Conservation (phyloP, 169 alveolate genomes). For the Perkinsus marinus region DNA sequence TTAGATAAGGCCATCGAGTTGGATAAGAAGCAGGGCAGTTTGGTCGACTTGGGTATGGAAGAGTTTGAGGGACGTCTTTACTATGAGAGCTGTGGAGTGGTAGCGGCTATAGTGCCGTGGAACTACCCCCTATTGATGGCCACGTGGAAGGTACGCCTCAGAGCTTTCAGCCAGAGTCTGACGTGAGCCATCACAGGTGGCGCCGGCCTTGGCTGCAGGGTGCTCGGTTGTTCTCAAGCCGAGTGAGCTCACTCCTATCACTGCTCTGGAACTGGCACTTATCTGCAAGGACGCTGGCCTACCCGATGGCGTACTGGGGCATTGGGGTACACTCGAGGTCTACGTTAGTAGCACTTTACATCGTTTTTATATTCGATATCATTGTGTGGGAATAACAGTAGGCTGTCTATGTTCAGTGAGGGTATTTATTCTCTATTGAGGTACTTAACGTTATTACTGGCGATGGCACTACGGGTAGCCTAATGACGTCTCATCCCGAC, state of each 20-base stretch:
- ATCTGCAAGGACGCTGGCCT: slow-evolving; percentile 43
- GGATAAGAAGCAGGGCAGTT: not conserved
- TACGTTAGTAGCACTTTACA: no score
- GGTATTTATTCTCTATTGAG: not conserved
- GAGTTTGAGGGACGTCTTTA: not conserved
- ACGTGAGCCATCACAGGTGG: slow-evolving; percentile 3
- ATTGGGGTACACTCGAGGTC: no score
- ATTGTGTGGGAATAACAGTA: no score
- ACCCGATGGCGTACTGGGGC: slow-evolving; percentile 60
- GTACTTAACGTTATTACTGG: not conserved
- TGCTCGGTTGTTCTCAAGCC: slow-evolving; percentile 51
- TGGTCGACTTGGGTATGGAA: not conserved
- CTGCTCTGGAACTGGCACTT: slow-evolving; percentile 41
- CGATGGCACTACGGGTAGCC: not conserved
- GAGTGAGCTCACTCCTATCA: slow-evolving; percentile 55
- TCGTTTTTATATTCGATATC: no score
- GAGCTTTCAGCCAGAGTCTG: not conserved
- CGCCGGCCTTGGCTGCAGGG: slow-evolving; percentile 64
- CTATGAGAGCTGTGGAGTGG: slow-evolving; percentile 56
- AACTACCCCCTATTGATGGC: slow-evolving; percentile 54
- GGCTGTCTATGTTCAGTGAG: not conserved
- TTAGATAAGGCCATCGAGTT: slow-evolving; percentile 21
- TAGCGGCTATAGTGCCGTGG: slow-evolving; percentile 62
- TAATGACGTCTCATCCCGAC: slow-evolving; percentile 14
- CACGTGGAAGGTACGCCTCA: slow-evolving; percentile 33